Base-by-base conservation (phyloP, 805 yeast genomes). In the Lipomyces orientalis region DNA sequence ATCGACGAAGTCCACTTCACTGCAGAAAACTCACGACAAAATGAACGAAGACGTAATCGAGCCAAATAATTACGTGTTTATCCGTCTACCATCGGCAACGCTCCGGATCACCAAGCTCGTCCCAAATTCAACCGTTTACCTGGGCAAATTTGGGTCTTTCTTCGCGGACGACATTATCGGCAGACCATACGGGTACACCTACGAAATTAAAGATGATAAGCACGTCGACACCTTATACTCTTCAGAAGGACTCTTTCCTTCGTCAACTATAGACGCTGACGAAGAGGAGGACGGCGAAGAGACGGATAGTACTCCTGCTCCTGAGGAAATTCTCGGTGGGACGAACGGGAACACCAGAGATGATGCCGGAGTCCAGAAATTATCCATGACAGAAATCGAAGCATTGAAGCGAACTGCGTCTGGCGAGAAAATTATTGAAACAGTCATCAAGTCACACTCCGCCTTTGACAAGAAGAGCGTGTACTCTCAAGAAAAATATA, bases 61-160 rank as follows among this genome's bases (percentile, higher is more conserved):
- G 33, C 82, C 83, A 22, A 78, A 83, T 68, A 86, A 86, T 66
- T 84, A 82, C 78, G 91, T 86, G 9, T 78, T 94, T 73, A 77
- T 95, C 49, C 84, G 89, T 63, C 82, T 93, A 66, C 98, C 98
- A 0, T 91, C 97, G 1, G 90, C 88, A 62, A 90, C 90, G 65
- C 77, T 88, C 75, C 89, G 91, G 76, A 83, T 93, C 52, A 87
- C 90, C n/a, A 86, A 88, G 72, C 80, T 93, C 67, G 84, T 82
- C 60, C 83, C 85, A 2, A 87, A 85, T 39, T 87, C 88, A 0
- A 76, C 84, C 10, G 84, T 95, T 22, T 86, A 87, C 64, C 82
- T 95, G 71, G 99, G 99, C 1, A 94, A 95, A 76, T 95, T 94
- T 78, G 99, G 99, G 22, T 82, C 89, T 0, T 95, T 95, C 76